These are phyloP conservation scores for Trametes elegans DNA, from an alignment of 768 basidiomycete species.

Conservation along the genomic window DNA sequence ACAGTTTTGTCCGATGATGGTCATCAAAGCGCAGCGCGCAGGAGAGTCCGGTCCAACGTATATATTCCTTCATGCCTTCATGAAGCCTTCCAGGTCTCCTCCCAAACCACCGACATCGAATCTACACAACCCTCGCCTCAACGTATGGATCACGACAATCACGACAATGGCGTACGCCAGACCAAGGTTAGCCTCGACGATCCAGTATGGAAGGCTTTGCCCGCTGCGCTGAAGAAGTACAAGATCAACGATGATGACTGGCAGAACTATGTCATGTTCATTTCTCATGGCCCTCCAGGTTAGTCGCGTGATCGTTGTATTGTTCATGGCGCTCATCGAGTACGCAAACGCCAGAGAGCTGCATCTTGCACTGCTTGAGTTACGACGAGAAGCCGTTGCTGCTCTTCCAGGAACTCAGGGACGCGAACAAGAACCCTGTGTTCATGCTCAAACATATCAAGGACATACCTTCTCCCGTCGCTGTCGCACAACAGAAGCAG, in stretches of 20 bases:
- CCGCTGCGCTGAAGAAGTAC: slow-evolving; percentile 97
- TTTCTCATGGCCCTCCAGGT: slow-evolving; percentile 95
- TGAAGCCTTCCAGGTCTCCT: slow-evolving; percentile 75
- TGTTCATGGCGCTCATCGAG: background rate
- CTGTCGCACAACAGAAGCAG: slow-evolving; percentile 95
- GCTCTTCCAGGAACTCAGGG: slow-evolving; percentile 96
- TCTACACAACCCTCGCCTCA: slow-evolving; percentile 81
- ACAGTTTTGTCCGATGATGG: background rate
- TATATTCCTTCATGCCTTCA: slow-evolving; percentile 79
- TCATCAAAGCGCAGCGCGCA: background rate
- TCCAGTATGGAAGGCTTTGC: slow-evolving; percentile 97
- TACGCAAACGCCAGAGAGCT: slow-evolving; percentile 47
- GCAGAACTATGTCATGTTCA: slow-evolving; percentile 99
- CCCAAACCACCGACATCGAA: slow-evolving; percentile 60
- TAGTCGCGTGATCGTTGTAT: slow-evolving; percentile 25
- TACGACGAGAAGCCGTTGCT: slow-evolving; percentile 98
- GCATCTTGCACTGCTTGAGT: slow-evolving; percentile 89
- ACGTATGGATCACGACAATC: slow-evolving; percentile 73
- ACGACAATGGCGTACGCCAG: slow-evolving; percentile 78
- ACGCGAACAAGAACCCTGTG: slow-evolving; percentile 95
- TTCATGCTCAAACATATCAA: slow-evolving; percentile 98
- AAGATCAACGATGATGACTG: slow-evolving; percentile 98
- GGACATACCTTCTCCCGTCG: slow-evolving; percentile 96
- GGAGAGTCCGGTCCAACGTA: slow-evolving; percentile 52
- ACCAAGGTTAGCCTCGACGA: slow-evolving; percentile 98